Base-by-base conservation (phyloP, 345 rosid species). In the Gossypium mustelinum region DNA sequence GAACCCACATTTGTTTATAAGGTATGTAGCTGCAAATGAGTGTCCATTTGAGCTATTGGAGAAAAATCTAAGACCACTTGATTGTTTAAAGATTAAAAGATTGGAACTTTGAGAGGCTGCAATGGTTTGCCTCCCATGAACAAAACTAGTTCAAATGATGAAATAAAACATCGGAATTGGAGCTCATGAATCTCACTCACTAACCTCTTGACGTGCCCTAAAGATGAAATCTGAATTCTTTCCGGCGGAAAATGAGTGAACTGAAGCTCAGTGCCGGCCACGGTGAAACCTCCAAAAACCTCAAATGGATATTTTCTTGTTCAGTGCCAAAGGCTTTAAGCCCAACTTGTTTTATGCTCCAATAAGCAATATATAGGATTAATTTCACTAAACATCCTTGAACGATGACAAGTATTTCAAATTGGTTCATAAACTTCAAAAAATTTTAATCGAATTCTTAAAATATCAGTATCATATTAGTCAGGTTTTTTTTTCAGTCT, bases 11-110 rank as follows among this genome's bases (percentile, higher is more conserved):
- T 58, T 52, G 7, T 78, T 68, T 0, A 80, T 64, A 59, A 83
- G 87, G 80, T 83, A 85, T 2, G 85, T 85, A 16, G 78, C 77
- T 9, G 84, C 45, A 57, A 84, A 81, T 0, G 84, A 73, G 4
- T 27, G 18, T 25, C 44, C 27, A 11, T 43, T 74, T 9, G 79
- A 70, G 25, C 43, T 9, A 13, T 8, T 75, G 13, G 73, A 66
- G 27, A 68, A 13, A 47, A 18, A 75, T 73, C 75, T 65, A 16
- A 69, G 56, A 62, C 8, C 27, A 2, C 1, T 14, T 9, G 24
- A 2, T 7, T 18, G 11, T 29, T 22, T 64, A 3, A 48, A 45
- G 8, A 22, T 22, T 7, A 55, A 71, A 12, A 58, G 63, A 12
- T 57, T 57, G 73, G 2, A 68, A 68, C 44, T 50, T 50, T 25